Evolutionary conservation across 345 rosid genomes (phyloP).

Genomic region (Populus nigra): DNA sequence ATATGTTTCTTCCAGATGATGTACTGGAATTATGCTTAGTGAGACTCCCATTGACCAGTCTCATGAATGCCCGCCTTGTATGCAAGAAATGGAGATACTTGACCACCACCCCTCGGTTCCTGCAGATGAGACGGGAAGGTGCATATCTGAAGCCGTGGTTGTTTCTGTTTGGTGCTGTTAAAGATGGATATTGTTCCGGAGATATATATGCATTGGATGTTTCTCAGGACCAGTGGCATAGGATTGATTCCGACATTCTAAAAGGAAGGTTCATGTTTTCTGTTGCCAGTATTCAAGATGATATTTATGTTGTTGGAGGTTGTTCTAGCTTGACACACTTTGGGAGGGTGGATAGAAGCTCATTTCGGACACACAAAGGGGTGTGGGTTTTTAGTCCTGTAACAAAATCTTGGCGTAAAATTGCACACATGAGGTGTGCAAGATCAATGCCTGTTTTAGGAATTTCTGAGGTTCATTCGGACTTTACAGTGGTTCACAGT

Average conservation of each 20-base stretch:
- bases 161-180: conserved; percentile 81
- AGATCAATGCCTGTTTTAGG: conserved; percentile 85
- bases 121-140: conserved; percentile 72
- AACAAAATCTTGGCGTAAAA: conserved; percentile 77
- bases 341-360: conserved; percentile 74
- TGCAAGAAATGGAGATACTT: conserved; percentile 90
- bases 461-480: conserved; percentile 61
- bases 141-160: conserved; percentile 77
- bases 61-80: conserved; percentile 86
- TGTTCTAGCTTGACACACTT: conserved; percentile 65
- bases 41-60: conserved; percentile 76
- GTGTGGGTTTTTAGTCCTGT: conserved; percentile 72
- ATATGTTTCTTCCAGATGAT: conserved; percentile 81
- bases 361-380: conserved; percentile 81
- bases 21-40: conserved; percentile 87
- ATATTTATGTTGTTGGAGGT: conserved; percentile 80
- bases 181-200: conserved; percentile 76
- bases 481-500: conserved; percentile 43
- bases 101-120: conserved; percentile 65
- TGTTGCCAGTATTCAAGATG: conserved; percentile 66
- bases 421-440: conserved; percentile 77
- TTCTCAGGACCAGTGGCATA: conserved; percentile 75
- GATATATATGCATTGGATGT: conserved; percentile 79
- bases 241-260: conserved; percentile 57
- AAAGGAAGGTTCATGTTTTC: conserved; percentile 89